Conservation (phyloP, 331 rosid genomes). For the Stylosanthes scabra region DNA sequence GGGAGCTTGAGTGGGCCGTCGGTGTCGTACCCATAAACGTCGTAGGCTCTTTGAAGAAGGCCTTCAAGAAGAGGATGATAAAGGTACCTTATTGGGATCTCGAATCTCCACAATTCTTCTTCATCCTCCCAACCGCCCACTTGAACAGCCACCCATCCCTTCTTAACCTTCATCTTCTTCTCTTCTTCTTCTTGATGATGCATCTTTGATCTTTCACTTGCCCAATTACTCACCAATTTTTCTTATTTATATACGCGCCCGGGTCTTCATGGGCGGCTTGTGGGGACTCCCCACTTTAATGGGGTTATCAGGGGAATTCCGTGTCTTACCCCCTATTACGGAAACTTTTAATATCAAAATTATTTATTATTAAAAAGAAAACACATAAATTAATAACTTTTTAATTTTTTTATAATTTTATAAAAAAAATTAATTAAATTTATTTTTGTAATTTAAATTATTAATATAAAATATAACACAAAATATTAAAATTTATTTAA, state of each 20-base stretch:
- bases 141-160: constrained; percentile 66
- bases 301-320: too few relatives aligned
- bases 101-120: constrained; percentile 49
- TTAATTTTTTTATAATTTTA: too few relatives aligned
- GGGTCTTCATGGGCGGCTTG: neutral
- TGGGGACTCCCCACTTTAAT: constrained; percentile 3
- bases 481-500: too few relatives aligned
- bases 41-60: constrained; percentile 67
- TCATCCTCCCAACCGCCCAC: constrained; percentile 55
- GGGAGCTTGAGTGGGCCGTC: constrained; percentile 69
- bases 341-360: too few relatives aligned
- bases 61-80: constrained; percentile 67
- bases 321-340: too few relatives aligned
- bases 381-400: too few relatives aligned
- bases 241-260: neutral
- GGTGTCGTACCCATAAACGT: constrained; percentile 64
- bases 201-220: neutral
- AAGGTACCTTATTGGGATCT: constrained; percentile 61
- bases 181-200: neutral
- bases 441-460: too few relatives aligned
- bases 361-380: neutral
- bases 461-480: too few relatives aligned
- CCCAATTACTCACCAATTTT: neutral
- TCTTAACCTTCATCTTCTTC: constrained; percentile 66
- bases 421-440: too few relatives aligned